phyloP scores from a whole-genome alignment of 352 stramenopile genomes.

The Phytophthora cryptogea region DNA sequence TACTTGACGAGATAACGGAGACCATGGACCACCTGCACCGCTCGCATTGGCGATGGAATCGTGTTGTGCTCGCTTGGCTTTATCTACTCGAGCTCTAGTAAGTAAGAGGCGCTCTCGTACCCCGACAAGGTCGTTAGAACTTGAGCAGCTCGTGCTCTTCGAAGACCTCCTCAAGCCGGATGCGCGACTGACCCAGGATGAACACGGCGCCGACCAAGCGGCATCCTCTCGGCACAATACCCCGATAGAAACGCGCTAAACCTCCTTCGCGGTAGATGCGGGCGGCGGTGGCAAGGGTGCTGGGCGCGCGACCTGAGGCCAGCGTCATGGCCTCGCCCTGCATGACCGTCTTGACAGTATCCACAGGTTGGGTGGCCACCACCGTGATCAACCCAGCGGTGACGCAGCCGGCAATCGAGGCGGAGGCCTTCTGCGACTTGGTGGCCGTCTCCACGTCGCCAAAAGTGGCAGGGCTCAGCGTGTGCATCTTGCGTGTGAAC shows the following conservation, averaged over 20 bases:
- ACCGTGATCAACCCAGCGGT: constrained; percentile 76
- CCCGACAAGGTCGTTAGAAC: constrained; percentile 16
- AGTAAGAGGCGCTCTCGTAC: constrained; percentile 8
- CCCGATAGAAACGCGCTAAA: constrained; percentile 66
- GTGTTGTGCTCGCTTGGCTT: constrained; percentile 8
- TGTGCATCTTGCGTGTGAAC: constrained; percentile 69
- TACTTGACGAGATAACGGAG: background rate
- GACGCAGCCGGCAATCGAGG: constrained; percentile 69
- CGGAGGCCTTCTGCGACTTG: constrained; percentile 63
- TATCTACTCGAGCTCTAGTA: constrained; percentile 21
- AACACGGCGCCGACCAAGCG: constrained; percentile 85
- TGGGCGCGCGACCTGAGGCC: constrained; percentile 39
- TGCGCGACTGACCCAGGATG: constrained; percentile 76
- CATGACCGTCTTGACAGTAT: constrained; percentile 88
- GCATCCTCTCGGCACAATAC: constrained; percentile 71
- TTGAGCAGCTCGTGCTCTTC: constrained; percentile 65
- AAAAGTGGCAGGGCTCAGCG: constrained; percentile 54
- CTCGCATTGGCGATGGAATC: constrained; percentile 1
- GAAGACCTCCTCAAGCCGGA: constrained; percentile 73
- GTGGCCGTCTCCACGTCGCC: constrained; percentile 52
- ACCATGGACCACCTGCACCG: background rate
- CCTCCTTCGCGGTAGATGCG: constrained; percentile 61
- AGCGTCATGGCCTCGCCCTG: constrained; percentile 73
- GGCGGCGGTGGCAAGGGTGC: constrained; percentile 43
- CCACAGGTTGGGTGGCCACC: constrained; percentile 75